Base-by-base conservation (phyloP, 2,329 filamentous ascomycete genomes). In the Pseudopithomyces chartarum region DNA sequence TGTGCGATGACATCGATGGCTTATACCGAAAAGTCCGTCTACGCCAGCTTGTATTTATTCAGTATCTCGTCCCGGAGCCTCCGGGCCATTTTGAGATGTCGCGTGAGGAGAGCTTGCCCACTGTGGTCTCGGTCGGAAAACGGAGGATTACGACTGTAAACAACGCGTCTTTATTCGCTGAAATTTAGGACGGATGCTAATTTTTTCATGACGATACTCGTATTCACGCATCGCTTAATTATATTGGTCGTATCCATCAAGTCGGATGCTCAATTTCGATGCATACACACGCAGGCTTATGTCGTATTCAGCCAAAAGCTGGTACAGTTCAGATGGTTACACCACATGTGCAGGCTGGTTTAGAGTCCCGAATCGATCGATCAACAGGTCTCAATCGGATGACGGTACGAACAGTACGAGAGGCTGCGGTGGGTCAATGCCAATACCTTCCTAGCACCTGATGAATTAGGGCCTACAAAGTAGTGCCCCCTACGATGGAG, bases 291-390 rank as follows among this genome's bases (percentile, higher is more conserved):
- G 17, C 39, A 11, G 26, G 26, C 26, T 29, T 8, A 36, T 36
- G 23, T 48, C 46, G 46, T 48, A 48, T 48, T 48, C 46, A 48
- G 46, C 46, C 33, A 39, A 48, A 48, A 48, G 19, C 33, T 26
- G 29, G 32, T 19, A 19, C 19, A 20, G 46, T 38, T 32, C 15
- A 8, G 8, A 26, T 32, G 46, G 33, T 48, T 48, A 48, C 46
- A 48, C 20, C 38, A 33, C 46, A 48, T 29, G 32, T 23, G 44
- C 34, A 19, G 32, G 33, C 7, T 22, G 20, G 33, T 34, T 48
- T 5, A 5, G n/a, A 12, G 12, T 13, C 32, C 34, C 11, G 46
- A 38, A 48, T 48, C 20, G 17, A n/a, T 36, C 32, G 19, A 23
- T 23, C n/a, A 6, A 19, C 11, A 39, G n/a, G 19, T 26, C 34